phyloP scores from a whole-genome alignment of 2,329 filamentous ascomycete species.

The Penicillium sp. region DNA sequence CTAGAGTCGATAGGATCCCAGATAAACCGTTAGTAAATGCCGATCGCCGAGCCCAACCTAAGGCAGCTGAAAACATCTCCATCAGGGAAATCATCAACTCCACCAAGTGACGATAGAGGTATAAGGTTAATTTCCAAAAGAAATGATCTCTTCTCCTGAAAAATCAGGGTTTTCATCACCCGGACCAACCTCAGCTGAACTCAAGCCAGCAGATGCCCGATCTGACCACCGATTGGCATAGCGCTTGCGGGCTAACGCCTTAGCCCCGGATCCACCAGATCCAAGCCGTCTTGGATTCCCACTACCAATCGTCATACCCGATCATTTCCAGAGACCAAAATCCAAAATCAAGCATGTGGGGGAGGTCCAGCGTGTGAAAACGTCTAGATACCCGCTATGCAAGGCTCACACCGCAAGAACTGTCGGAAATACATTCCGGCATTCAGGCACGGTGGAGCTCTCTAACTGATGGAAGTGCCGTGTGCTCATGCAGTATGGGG shows the following conservation, averaged over 20 bases:
- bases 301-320: no score
- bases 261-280: slow-evolving; percentile 17
- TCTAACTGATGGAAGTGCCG: not conserved
- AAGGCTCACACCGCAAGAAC: not conserved
- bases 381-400: no score
- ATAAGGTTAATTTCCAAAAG: slow-evolving; percentile 8
- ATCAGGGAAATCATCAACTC: slow-evolving; percentile 2
- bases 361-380: no score
- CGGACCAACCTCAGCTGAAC: slow-evolving; percentile 20
- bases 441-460: slow-evolving; percentile 2
- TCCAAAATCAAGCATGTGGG: no score
- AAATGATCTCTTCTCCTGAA: slow-evolving; percentile 1
- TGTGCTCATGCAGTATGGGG: no score
- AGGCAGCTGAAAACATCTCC: not conserved
- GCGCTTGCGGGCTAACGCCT: slow-evolving; percentile 13
- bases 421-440: slow-evolving; percentile 1
- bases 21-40: no score
- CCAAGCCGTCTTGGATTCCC: slow-evolving; percentile 1
- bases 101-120: not conserved
- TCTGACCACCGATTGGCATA: slow-evolving; percentile 16
- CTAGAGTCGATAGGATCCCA: not conserved
- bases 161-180: slow-evolving; percentile 5
- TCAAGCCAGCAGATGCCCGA: slow-evolving; percentile 14
- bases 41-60: not conserved
- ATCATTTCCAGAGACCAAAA: no score